phyloP scores from a whole-genome alignment of 345 rosid genomes.

The Trapa bicornis region DNA sequence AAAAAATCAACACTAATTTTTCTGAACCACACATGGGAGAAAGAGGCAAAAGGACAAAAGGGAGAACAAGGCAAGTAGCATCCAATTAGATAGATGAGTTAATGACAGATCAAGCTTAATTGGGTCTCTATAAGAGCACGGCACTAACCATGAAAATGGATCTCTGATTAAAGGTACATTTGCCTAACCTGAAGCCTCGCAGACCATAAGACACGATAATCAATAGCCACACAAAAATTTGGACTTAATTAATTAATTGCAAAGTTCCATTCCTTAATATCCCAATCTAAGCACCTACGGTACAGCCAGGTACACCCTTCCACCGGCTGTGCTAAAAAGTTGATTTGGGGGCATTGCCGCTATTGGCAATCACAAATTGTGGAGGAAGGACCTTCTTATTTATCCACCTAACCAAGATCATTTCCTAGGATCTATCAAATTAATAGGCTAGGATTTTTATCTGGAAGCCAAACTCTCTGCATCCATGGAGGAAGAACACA shows the following conservation, averaged over 20 bases:
- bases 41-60: background rate
- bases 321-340: slow-evolving; percentile 7
- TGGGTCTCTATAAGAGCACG: background rate
- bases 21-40: background rate
- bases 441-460: too few relatives aligned
- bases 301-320: background rate
- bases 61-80: slow-evolving; percentile 1
- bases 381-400: background rate
- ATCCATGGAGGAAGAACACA: background rate
- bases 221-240: background rate
- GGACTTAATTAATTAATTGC: too few relatives aligned
- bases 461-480: background rate
- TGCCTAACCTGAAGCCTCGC: background rate
- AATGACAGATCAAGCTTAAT: background rate
- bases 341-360: slow-evolving; percentile 3
- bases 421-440: too few relatives aligned
- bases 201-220: background rate
- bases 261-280: background rate
- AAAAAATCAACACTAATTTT: background rate
- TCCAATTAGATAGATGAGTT: background rate
- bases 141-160: background rate
- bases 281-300: background rate
- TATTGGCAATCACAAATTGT: slow-evolving; percentile 10
- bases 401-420: too few relatives aligned
- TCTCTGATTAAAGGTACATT: background rate